Conservation (phyloP, 495 filamentous ascomycete genomes). For the Bombardia bombarda region DNA sequence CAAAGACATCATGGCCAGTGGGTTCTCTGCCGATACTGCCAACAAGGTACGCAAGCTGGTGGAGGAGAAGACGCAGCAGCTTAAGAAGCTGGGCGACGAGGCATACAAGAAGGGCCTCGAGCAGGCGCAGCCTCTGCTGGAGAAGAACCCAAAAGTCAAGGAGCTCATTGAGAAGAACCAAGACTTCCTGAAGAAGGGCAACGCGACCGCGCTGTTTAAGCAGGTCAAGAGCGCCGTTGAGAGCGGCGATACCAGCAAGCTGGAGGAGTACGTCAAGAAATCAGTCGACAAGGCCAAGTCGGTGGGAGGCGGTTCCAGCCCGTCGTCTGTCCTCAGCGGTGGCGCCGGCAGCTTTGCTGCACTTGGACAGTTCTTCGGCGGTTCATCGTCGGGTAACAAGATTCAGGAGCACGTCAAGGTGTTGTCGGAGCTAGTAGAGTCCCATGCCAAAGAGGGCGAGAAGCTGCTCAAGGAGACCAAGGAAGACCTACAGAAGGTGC, state of each 20-base stretch:
- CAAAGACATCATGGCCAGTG: conserved; percentile 44
- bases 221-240: conserved; percentile 46
- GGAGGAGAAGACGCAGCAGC: conserved; percentile 55
- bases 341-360: conserved; percentile 6
- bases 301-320: conserved; percentile 20
- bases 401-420: conserved; percentile 48
- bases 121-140: conserved; percentile 52
- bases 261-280: conserved; percentile 52
- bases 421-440: conserved; percentile 44
- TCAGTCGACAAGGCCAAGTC: conserved; percentile 45
- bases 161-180: conserved; percentile 54
- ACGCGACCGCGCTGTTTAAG: conserved; percentile 45
- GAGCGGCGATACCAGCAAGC: conserved; percentile 43
- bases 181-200: conserved; percentile 50
- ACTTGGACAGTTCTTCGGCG: conserved; percentile 12
- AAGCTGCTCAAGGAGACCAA: conserved; percentile 52
- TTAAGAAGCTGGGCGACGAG: conserved; percentile 54
- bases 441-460: conserved; percentile 54
- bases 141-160: conserved; percentile 60
- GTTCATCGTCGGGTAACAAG: conserved; percentile 27
- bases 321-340: conserved; percentile 24
- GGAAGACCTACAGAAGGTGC: conserved; percentile 39
- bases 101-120: conserved; percentile 57
- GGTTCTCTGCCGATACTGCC: conserved; percentile 39
- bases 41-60: conserved; percentile 50